phyloP scores from a whole-genome alignment of 805 yeast genomes.

The Kluyveromyces wickerhamii region DNA sequence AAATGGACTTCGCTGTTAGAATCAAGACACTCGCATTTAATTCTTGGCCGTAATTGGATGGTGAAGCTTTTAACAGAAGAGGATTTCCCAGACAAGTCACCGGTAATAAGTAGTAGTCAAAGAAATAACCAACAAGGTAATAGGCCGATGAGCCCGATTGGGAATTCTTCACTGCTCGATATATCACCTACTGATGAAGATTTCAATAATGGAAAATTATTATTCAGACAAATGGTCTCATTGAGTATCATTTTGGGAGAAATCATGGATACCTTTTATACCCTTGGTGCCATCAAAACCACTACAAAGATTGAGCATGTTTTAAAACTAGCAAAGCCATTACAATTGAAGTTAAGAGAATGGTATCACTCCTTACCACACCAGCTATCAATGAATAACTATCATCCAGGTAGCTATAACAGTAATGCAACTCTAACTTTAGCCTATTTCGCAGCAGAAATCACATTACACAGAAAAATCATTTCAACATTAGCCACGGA shows the following conservation, averaged over 20 bases:
- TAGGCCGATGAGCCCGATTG: conserved; percentile 10
- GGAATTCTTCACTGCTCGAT: conserved; percentile 20
- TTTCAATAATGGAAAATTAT: conserved; percentile 58
- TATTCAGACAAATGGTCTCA: conserved; percentile 61
- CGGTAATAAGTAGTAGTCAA: conserved; percentile 13
- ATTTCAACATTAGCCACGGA: conserved; percentile 42
- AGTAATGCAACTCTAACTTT: conserved; percentile 74
- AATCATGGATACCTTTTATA: conserved; percentile 62
- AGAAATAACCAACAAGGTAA: conserved; percentile 1
- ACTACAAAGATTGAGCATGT: conserved; percentile 57
- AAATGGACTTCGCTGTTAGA: conserved; percentile 83
- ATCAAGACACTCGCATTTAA: conserved; percentile 76
- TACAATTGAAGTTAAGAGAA: conserved; percentile 59
- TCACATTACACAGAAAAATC: conserved; percentile 75
- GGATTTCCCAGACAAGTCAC: conserved; percentile 70
- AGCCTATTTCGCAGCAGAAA: conserved; percentile 84
- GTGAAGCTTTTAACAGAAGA: conserved; percentile 57
- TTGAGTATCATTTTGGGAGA: conserved; percentile 63
- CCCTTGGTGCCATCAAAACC: conserved; percentile 54
- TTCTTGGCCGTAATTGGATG: conserved; percentile 69
- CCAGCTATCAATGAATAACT: conserved; percentile 53
- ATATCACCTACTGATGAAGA: conserved; percentile 38
- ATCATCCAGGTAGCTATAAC: conserved; percentile 54
- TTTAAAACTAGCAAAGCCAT: conserved; percentile 69
- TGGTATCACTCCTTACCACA: conserved; percentile 73